A percentile compares a stretch with the other conserved stretches of the same genome.
Conservation (phyloP, 257 asterid species). For the Asclepias syriaca region DNA sequence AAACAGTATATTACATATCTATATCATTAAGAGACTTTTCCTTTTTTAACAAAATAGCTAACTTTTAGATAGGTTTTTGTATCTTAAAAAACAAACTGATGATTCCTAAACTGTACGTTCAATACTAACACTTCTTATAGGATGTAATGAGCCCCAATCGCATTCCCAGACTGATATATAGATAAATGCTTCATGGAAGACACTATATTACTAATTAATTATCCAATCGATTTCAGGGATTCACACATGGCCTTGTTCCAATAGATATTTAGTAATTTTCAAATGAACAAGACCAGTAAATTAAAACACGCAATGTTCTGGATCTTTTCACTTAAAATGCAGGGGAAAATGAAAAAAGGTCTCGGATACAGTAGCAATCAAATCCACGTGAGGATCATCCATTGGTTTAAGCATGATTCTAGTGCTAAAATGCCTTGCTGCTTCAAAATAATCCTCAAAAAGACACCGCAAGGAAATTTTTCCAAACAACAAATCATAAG, state of each 20-base stretch:
- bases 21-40: too few species aligned
- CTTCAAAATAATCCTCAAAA: slow-evolving; percentile 77
- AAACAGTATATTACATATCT: too few species aligned
- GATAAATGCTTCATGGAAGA: background rate
- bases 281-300: background rate
- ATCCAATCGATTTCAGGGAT: background rate
- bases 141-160: background rate
- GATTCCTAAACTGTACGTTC: background rate
- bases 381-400: slow-evolving; percentile 91
- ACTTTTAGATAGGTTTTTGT: background rate
- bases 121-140: background rate
- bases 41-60: background rate
- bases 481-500: slow-evolving; percentile 73
- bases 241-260: background rate
- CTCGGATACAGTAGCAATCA: slow-evolving; percentile 82
- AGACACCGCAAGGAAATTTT: slow-evolving; percentile 73
- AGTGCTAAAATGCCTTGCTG: slow-evolving; percentile 60
- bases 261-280: background rate
- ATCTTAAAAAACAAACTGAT: background rate
- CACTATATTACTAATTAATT: background rate
- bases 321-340: background rate
- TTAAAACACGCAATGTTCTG: background rate
- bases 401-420: slow-evolving; percentile 83
- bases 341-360: background rate
- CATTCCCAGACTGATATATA: background rate